Conservation (phyloP, 345 rosid species). For the Eucalyptus regnans region DNA sequence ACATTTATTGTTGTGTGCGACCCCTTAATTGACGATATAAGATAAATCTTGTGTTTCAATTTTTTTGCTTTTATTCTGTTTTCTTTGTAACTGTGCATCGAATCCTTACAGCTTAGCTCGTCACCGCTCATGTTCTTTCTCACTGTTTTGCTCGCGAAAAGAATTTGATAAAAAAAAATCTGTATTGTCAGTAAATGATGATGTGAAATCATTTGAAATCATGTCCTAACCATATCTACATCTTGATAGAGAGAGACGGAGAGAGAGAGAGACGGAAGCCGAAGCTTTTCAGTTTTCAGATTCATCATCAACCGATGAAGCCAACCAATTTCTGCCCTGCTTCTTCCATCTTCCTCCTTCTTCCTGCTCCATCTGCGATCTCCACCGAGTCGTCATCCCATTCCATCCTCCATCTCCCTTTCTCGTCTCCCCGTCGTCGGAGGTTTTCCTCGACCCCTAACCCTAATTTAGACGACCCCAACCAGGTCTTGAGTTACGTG, state of each 20-base stretch:
- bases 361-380: background rate
- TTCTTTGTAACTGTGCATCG: no score
- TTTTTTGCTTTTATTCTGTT: fast-evolving
- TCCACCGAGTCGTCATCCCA: background rate
- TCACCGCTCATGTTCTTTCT: no score
- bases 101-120: no score
- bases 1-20: fast-evolving
- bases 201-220: no score
- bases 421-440: background rate
- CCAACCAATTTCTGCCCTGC: background rate
- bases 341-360: background rate
- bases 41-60: no score
- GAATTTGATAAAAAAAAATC: no score
- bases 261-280: background rate
- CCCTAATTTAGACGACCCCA: background rate
- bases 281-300: background rate
- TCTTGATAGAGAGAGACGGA: no score
- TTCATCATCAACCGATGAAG: background rate
- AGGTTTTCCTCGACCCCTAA: background rate
- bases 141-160: fast-evolving
- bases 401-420: background rate
- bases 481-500: background rate
- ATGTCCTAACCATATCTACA: no score
- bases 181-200: no score
- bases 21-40: fast-evolving